Base-by-base conservation (phyloP, 2,329 filamentous ascomycete genomes). In the Myotisia sp. region DNA sequence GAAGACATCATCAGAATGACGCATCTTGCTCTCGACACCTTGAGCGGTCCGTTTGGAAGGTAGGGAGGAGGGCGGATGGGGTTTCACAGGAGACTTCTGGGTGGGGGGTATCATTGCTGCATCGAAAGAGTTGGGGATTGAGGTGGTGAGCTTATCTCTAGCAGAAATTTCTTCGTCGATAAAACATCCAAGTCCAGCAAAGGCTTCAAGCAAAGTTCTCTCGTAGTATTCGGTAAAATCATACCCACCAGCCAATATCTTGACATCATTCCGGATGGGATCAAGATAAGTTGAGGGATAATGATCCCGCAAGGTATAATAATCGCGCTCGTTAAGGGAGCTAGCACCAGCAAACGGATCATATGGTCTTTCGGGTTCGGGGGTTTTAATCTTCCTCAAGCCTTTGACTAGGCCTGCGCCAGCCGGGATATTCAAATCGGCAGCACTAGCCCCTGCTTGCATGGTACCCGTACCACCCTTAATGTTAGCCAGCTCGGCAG, bases 111-210 rank as follows among this genome's bases (percentile, higher is more conserved):
- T 26, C 6, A 10, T 12, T 13, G 8, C 24, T 8, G 32, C 26
- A n/a, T 22, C 8, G 3, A 13, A 17, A 18, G 29, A 10, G 17
- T 14, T 14, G 7, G 20, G 5, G n/a, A 6, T 22, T n/a, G 23
- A n/a, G 12, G 8, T 12, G 8, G 22, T 24, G 8, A 12, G 8
- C 17, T 34, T 43, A 26, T 56, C 49, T 26, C 55, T 46, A 23
- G 51, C 44, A 2, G 53, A 36, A 12, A 63, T 48, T 50, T 92
- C 86, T 29, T 94, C 84, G 22, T 72, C 78, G 26, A 98, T 65
- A 47, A 92, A 92, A 26, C 92, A 81, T 1, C 81, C 84, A 40
- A 98, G 56, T 0, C 92, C 90, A 0, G 82, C 75, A 58, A 94
- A 95, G 0, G 87, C 85, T 52, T 94, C 86, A 40, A 83, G 80